A percentile compares a stretch with the other conserved stretches of the same genome.
phyloP scores from a whole-genome alignment of 2,329 filamentous ascomycete genomes.

The Cytospora leucostoma region DNA sequence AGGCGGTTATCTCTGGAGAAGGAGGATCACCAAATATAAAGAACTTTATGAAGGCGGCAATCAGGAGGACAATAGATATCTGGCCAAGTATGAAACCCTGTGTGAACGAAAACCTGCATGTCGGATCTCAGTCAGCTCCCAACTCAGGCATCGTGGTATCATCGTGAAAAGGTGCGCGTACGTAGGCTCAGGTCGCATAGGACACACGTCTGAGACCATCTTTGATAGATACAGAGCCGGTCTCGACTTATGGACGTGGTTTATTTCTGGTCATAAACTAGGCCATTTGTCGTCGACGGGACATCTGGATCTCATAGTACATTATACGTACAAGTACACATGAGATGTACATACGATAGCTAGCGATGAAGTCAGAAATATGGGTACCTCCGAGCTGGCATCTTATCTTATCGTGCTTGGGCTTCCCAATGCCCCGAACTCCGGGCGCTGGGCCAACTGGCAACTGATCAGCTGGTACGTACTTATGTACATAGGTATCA shows the following conservation, averaged over 20 bases:
- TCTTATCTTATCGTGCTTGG: too few species aligned
- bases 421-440: too few species aligned
- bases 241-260: neutral
- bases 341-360: neutral
- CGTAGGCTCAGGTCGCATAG: conserved; percentile 48
- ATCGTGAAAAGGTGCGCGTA: conserved; percentile 35
- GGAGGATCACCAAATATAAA: conserved; percentile 98
- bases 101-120: conserved; percentile 77
- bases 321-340: too few species aligned
- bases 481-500: neutral
- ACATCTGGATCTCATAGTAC: neutral
- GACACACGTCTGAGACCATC: conserved; percentile 48
- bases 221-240: conserved; percentile 13
- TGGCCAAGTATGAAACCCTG: conserved; percentile 93
- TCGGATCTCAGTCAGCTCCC: conserved; percentile 7
- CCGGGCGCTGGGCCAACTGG: too few species aligned
- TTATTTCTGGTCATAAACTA: neutral
- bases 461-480: too few species aligned
- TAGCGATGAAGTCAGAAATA: conserved; percentile 26
- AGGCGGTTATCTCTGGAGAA: conserved; percentile 76
- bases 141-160: conserved; percentile 21
- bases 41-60: conserved; percentile 97
- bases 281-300: conserved; percentile 9
- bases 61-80: conserved; percentile 84
- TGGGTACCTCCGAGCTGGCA: conserved; percentile 7